These are phyloP conservation scores for Orbilia ellipsospora DNA, from an alignment of 2,329 filamentous ascomycete species.

Conservation along the genomic window DNA sequence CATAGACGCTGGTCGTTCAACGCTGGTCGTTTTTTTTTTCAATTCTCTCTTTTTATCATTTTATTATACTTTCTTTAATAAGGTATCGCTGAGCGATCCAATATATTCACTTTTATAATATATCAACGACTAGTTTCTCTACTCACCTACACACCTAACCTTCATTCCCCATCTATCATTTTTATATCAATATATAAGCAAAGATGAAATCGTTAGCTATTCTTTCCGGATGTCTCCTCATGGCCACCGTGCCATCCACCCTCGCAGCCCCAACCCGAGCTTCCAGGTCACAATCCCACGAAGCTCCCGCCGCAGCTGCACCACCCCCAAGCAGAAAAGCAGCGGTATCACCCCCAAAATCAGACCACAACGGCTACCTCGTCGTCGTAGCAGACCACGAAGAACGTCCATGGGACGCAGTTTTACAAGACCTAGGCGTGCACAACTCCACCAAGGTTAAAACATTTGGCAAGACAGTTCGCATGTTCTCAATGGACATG, in stretches of 20 bases:
- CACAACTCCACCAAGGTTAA: constrained; percentile 60
- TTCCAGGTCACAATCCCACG: not conserved
- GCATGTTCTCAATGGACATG: constrained; percentile 21
- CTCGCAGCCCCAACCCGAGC: constrained; percentile 27
- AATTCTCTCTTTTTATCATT: constrained; percentile 15
- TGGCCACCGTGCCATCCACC: constrained; percentile 15
- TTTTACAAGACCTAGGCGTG: constrained; percentile 56
- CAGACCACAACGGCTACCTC: constrained; percentile 48
- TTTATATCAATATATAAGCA: not conserved
- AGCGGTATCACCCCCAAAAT: not conserved
- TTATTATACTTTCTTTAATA: constrained; percentile 5
- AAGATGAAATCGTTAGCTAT: constrained; percentile 44
- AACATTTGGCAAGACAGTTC: constrained; percentile 54
- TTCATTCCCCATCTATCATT: not conserved
- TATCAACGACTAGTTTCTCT: not conserved
- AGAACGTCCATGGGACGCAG: constrained; percentile 52
- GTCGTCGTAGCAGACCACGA: constrained; percentile 56
- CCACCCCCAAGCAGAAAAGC: constrained; percentile 5
- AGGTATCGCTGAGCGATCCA: constrained; percentile 32
- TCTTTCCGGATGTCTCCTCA: constrained; percentile 26
- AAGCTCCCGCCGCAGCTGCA: not conserved
- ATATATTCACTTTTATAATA: not conserved
- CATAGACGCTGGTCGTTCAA: constrained; percentile 40
- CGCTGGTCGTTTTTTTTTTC: constrained; percentile 30
- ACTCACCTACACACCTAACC: not conserved